These are phyloP conservation scores for Pharnaceum exiguum DNA, from an alignment of 148 eudicot genomes.

Conservation along the genomic window DNA sequence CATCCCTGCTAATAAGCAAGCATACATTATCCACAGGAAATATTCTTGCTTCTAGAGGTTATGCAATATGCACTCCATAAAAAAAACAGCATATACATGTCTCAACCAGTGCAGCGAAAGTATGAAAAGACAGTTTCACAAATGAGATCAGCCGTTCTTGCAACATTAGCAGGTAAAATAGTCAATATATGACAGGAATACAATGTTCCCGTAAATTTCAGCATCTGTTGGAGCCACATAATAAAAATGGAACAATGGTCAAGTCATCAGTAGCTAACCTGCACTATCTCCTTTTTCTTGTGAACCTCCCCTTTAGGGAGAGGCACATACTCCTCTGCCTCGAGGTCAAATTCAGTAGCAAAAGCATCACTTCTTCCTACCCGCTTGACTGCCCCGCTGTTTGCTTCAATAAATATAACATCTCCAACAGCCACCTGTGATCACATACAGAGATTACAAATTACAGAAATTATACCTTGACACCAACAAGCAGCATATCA, in stretches of 20 bases:
- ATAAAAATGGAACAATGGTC: not conserved
- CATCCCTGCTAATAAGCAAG: too few species aligned
- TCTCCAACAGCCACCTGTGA: constrained; percentile 96
- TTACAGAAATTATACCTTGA: not conserved
- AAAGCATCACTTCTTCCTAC: constrained; percentile 99
- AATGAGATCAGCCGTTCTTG: too few species aligned
- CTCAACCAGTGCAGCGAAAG: too few species aligned
- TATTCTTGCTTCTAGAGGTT: too few species aligned
- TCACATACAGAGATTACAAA: constrained; percentile 5
- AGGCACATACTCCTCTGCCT: constrained; percentile 98
- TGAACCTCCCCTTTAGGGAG: constrained; percentile 99
- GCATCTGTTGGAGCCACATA: not conserved
- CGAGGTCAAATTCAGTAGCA: constrained; percentile 98
- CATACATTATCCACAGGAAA: too few species aligned
- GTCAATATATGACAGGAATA: too few species aligned
- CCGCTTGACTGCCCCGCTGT: constrained; percentile 97
- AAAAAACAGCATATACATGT: too few species aligned
- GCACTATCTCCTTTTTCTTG: constrained; percentile 97
- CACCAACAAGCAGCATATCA: not conserved
- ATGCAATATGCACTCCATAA: too few species aligned
- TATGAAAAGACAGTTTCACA: too few species aligned
- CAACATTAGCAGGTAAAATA: too few species aligned
- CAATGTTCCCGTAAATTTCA: not conserved
- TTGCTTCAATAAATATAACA: constrained; percentile 91
- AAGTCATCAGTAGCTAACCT: constrained; percentile 42